Base-by-base conservation (phyloP, 1,284 basidiomycete species). In the Neolentinus lepideus region DNA sequence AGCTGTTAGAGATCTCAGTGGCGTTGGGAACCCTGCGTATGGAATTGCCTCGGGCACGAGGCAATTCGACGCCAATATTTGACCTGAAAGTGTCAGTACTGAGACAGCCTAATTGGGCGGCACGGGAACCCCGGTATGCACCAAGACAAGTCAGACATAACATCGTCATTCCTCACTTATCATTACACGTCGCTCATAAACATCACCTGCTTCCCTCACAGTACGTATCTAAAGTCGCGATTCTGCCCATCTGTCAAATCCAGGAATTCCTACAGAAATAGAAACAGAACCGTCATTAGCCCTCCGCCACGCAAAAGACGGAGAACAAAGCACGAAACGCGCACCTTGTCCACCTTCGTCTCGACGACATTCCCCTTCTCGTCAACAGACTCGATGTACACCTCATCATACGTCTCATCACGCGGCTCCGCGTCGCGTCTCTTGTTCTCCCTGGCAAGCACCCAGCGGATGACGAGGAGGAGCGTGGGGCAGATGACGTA, bases 371-470 rank as follows among this genome's bases (percentile, higher is more conserved):
- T 73, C 14, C 84, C 84, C 57, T 85, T 75, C 27, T 70, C 68
- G 43, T 67, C 70, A 45, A 70, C 65, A 31, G 12, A 4, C 66
- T 82, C 83, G 56, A 84, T 77, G 66, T 81, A 85, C 16, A 81
- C 80, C 54, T 83, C 77, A 59, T 84, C 84, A 61, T 84, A 88
- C n/a, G 71, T 76, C 16, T 76, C 74, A 56, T 81, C 78, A 31
- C 68, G 76, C 48, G 73, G 77, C 66, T 83, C 84, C 1, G 66
- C 66, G 59, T 89, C 85, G 2, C 88, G 75, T 11, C 74, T 71
- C 54, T 72, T 75, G 66, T 90, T 90, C 71, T 90, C 89, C 22
- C 74, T 71, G 9, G 71, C 70, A 56, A 92, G 78, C 51, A 81
- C 62, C 59, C 63, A 70, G 16, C 85, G 81, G 56, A 85, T 81